Percentiles rank a stretch among this genome's conserved stretches.
Conservation (phyloP, 306 rosid genomes). For the Medicago truncatula region MtrunA17r5.0-ANR NC_053049.1:15104001-15104500, state of each 20-base stretch:
- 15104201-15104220: not conserved
- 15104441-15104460: too few relatives aligned
- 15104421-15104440: too few relatives aligned
- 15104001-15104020: too few relatives aligned
- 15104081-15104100: too few relatives aligned
- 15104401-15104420: too few relatives aligned
- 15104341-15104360: not conserved
- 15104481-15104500: too few relatives aligned
- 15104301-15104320: not conserved
- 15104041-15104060: not conserved
- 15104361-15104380: not conserved
- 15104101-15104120: not conserved
- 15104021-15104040: too few relatives aligned
- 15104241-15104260: not conserved
- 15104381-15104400: too few relatives aligned
- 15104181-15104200: too few relatives aligned
- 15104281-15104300: slow-evolving; percentile 6
- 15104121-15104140: not conserved
- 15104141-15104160: too few relatives aligned
- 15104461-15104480: too few relatives aligned
- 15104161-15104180: not conserved
- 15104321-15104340: not conserved
- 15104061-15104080: not conserved
- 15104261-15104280: not conserved
- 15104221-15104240: too few relatives aligned